phyloP scores from a whole-genome alignment of 23 red algal species.

The Chondrus crispus region DNA sequence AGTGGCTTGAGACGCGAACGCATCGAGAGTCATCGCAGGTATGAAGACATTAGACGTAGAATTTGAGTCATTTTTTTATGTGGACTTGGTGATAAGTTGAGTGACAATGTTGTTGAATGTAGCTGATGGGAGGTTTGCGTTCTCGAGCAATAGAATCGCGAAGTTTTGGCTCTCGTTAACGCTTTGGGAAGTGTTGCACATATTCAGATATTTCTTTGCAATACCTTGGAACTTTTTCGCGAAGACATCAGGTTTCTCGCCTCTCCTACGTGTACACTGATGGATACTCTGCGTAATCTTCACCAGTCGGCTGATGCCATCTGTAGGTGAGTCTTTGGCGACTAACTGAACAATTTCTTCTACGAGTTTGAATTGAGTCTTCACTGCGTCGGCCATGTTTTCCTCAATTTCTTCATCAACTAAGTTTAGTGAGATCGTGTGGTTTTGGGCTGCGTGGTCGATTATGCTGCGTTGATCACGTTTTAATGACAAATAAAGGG shows the following conservation, averaged over 20 bases:
- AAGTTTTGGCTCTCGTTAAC: constrained; percentile 7
- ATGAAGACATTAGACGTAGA: too few species aligned
- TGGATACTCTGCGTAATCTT: not conserved
- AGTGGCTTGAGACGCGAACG: not conserved
- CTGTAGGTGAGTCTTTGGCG: not conserved
- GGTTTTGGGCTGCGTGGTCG: not conserved
- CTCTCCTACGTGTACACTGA: not conserved
- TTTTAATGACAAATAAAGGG: not conserved
- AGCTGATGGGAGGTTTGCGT: not conserved
- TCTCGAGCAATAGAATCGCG: not conserved
- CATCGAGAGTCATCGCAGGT: too few species aligned
- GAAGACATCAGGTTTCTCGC: not conserved
- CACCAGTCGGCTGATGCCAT: not conserved
- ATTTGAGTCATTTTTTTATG: not conserved
- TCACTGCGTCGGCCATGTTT: not conserved
- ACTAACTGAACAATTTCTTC: not conserved
- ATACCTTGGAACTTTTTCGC: not conserved
- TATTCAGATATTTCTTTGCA: constrained; percentile 17
- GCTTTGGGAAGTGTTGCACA: not conserved
- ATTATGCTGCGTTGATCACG: not conserved
- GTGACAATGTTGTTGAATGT: not conserved
- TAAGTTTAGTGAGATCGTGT: not conserved
- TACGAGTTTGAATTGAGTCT: not conserved
- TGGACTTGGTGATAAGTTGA: not conserved
- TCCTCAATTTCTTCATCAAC: not conserved